A percentile compares a stretch with the other conserved stretches of the same genome.
Conservation (phyloP, 2,329 filamentous ascomycete species). For the Ophiocordyceps unilateralis region DNA sequence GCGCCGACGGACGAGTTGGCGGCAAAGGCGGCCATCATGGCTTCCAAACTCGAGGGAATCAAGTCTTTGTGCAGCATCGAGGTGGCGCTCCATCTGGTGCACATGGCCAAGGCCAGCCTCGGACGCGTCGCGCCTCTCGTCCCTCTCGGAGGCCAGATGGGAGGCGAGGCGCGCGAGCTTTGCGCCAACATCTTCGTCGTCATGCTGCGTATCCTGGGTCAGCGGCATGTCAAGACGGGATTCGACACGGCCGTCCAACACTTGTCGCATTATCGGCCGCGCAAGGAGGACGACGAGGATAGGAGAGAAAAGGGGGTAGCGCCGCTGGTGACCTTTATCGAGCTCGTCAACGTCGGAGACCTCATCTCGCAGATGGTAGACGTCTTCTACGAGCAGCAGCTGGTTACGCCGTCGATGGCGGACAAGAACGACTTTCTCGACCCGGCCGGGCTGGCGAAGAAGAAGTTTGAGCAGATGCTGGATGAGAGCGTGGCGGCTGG, state of each 20-base stretch:
- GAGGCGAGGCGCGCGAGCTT: slow-evolving; percentile 70
- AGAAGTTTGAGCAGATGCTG: slow-evolving; percentile 96
- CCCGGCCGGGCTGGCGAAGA: slow-evolving; percentile 84
- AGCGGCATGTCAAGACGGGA: slow-evolving; percentile 75
- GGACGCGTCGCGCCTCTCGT: slow-evolving; percentile 77
- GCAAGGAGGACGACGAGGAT: slow-evolving; percentile 13
- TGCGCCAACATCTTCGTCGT: slow-evolving; percentile 79
- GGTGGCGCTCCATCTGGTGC: slow-evolving; percentile 76
- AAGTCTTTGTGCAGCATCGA: slow-evolving; percentile 92
- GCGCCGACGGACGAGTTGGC: slow-evolving; percentile 81
- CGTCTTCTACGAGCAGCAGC: slow-evolving; percentile 93
- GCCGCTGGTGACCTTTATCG: slow-evolving; percentile 86
- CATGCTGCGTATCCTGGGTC: slow-evolving; percentile 69
- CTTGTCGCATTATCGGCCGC: slow-evolving; percentile 77
- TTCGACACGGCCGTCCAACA: slow-evolving; percentile 89
- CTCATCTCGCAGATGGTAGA: slow-evolving; percentile 98
- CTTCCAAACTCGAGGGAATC: slow-evolving; percentile 83
- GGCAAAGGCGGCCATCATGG: slow-evolving; percentile 96
- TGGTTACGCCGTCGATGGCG: slow-evolving; percentile 63
- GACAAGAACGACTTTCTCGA: slow-evolving; percentile 92
- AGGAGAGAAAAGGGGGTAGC: slow-evolving; percentile 42
- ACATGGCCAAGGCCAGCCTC: slow-evolving; percentile 72
- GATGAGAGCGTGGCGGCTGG: slow-evolving; percentile 93
- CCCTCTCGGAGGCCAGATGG: slow-evolving; percentile 59
- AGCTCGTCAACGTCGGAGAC: slow-evolving; percentile 94